Percentiles rank a stretch among this genome's conserved stretches.
phyloP scores from a whole-genome alignment of 306 rosid genomes.

The Cucumis hystrix region DNA sequence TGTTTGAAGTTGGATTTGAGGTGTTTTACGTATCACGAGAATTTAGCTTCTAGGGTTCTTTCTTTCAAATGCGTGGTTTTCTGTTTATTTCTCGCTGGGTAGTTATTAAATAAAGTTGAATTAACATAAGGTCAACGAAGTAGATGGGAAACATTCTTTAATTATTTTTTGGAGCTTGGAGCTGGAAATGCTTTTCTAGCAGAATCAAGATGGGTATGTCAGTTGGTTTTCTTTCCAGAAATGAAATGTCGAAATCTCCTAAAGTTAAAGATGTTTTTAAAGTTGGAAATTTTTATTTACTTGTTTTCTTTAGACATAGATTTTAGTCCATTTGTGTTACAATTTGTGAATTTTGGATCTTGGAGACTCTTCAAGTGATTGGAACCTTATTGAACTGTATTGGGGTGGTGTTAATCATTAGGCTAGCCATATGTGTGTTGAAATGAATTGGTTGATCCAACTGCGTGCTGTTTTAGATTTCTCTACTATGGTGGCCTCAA shows the following conservation, averaged over 20 bases:
- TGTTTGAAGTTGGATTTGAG: constrained; percentile 7
- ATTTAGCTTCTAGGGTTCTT: constrained; percentile 47
- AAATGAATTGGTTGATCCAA: background rate
- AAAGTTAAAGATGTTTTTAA: background rate
- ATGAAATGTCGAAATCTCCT: background rate
- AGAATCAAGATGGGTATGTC: background rate
- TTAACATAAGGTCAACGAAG: constrained; percentile 7
- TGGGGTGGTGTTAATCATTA: constrained; percentile 2
- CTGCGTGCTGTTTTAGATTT: background rate
- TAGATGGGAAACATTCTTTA: background rate
- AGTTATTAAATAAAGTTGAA: background rate
- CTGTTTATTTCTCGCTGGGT: background rate
- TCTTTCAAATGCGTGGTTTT: constrained; percentile 17
- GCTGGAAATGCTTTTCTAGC: constrained; percentile 2
- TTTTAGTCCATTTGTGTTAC: background rate
- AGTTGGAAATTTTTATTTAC: background rate
- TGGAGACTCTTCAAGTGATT: background rate
- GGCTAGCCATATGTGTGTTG: background rate
- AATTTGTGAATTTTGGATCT: constrained; percentile 1
- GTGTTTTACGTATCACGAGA: background rate
- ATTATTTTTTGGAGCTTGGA: background rate
- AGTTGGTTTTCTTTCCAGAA: background rate
- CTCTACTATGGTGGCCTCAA: background rate
- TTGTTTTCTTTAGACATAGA: background rate
- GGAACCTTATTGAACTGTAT: background rate